phyloP scores from a whole-genome alignment of 169 alveolate genomes.

The Eimeria necatrix region DNA sequence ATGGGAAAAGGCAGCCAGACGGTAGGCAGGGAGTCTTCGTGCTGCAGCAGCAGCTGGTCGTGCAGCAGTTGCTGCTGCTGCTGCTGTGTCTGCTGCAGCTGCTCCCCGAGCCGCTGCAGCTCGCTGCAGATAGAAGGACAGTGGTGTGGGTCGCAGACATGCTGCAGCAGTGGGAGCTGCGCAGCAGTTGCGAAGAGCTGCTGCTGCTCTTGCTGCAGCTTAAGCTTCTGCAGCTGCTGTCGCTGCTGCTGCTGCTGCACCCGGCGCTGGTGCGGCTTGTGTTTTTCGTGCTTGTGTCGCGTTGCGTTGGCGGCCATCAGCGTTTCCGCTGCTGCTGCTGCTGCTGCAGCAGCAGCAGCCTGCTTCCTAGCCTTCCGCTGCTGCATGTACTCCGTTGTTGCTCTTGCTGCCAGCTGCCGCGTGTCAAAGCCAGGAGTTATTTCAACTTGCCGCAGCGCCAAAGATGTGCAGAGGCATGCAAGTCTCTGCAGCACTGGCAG shows the following conservation, averaged over 20 bases:
- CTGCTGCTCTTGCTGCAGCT: conserved; percentile 24
- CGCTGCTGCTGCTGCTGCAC: conserved; percentile 14
- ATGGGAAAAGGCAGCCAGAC: conserved; percentile 65
- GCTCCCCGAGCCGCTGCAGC: background rate
- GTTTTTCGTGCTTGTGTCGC: background rate
- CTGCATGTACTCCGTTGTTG: conserved; percentile 24
- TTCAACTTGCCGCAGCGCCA: conserved; percentile 69
- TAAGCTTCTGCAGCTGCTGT: background rate
- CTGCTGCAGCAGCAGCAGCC: conserved; percentile 30
- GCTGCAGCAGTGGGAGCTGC: conserved; percentile 39
- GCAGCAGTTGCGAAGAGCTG: background rate
- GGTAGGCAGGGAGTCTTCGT: background rate
- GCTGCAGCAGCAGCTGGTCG: conserved; percentile 24
- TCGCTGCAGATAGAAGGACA: conserved; percentile 7
- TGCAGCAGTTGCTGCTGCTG: conserved; percentile 24
- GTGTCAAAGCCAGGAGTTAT: conserved; percentile 63
- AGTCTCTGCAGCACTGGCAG: conserved; percentile 74
- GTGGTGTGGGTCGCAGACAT: background rate
- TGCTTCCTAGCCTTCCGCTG: background rate
- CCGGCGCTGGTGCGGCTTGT: background rate
- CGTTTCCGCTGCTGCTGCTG: conserved; percentile 7
- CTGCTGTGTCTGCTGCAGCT: background rate
- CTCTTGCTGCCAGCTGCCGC: conserved; percentile 20
- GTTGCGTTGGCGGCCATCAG: background rate
- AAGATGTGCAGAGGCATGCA: conserved; percentile 63